Conservation (phyloP, 108 stramenopile genomes). For the Stephanodiscus minutulus region DNA sequence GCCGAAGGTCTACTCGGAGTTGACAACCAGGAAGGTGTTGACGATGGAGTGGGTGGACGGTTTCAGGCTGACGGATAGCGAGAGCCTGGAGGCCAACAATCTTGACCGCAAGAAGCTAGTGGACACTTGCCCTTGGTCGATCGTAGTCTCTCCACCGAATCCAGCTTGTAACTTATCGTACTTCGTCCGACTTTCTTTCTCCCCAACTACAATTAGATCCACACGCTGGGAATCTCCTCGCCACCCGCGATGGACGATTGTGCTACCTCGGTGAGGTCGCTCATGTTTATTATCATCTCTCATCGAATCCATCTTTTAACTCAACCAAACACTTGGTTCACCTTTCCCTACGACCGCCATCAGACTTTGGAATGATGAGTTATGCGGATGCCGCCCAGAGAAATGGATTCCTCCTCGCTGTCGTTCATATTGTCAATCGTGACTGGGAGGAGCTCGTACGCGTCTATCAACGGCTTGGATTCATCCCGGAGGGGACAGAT, state of each 20-base stretch:
- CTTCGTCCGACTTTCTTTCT: conserved; percentile 14
- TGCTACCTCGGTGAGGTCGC: conserved; percentile 66
- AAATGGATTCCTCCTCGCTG: conserved; percentile 93
- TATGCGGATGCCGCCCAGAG: conserved; percentile 88
- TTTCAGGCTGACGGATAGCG: conserved; percentile 84
- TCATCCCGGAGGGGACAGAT: conserved; percentile 90
- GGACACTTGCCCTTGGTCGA: conserved; percentile 55
- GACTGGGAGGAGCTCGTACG: conserved; percentile 89
- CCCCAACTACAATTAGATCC: conserved; percentile 37
- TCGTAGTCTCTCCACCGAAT: not conserved
- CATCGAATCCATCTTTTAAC: conserved; percentile 48
- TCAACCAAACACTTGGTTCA: conserved; percentile 69
- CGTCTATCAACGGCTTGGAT: conserved; percentile 88
- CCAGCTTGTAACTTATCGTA: no score
- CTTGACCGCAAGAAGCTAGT: conserved; percentile 82
- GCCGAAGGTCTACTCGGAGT: conserved; percentile 89
- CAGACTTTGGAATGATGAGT: conserved; percentile 96
- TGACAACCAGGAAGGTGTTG: conserved; percentile 89
- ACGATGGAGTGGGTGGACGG: conserved; percentile 98
- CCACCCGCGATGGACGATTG: conserved; percentile 77
- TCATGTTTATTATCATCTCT: conserved; percentile 50
- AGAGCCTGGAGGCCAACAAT: conserved; percentile 64
- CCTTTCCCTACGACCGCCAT: conserved; percentile 53
- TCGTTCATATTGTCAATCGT: conserved; percentile 96
- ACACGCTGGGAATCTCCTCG: conserved; percentile 86